Conservation (phyloP, 106 monocot species). For the Narthecium ossifragum region DNA sequence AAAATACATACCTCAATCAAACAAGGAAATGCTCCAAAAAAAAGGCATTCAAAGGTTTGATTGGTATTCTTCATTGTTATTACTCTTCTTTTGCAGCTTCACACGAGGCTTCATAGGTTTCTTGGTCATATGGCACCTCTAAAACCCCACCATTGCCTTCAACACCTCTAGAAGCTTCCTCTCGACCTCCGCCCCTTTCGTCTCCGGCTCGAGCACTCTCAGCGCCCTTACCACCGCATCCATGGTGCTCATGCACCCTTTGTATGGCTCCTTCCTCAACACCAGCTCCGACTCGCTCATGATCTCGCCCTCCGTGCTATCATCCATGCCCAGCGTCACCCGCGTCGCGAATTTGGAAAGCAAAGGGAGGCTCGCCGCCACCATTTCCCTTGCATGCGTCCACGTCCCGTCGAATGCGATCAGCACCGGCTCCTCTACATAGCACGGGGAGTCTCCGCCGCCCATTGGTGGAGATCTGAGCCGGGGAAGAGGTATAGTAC, state of each 20-base stretch:
- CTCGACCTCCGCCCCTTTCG: conserved; percentile 42
- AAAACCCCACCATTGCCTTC: conserved; percentile 59
- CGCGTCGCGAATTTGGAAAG: conserved; percentile 21
- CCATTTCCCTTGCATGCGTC: conserved; percentile 87
- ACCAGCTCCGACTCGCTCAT: conserved; percentile 59
- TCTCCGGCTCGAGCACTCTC: conserved; percentile 51
- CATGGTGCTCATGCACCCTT: conserved; percentile 75
- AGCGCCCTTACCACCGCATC: conserved; percentile 85
- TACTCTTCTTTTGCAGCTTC: too few species aligned
- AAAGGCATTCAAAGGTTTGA: too few species aligned
- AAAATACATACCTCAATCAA: too few species aligned
- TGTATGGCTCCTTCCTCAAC: conserved; percentile 67
- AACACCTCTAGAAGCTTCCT: conserved; percentile 34
- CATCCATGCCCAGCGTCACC: conserved; percentile 25
- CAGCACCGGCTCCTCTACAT: conserved; percentile 16
- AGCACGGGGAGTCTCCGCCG: not conserved
- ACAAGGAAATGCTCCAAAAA: too few species aligned
- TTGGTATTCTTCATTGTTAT: too few species aligned
- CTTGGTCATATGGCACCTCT: conserved; percentile 44
- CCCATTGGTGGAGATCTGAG: conserved; percentile 12
- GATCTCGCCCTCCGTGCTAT: conserved; percentile 48
- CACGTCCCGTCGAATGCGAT: conserved; percentile 87
- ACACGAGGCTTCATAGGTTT: too few species aligned
- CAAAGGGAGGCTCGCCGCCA: conserved; percentile 52
- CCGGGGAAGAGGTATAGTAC: not conserved